Evolutionary conservation across 306 rosid genomes (phyloP), one percentile per base, ranked within the genome.

Genomic region (Mimosa bimucronata): DNA sequence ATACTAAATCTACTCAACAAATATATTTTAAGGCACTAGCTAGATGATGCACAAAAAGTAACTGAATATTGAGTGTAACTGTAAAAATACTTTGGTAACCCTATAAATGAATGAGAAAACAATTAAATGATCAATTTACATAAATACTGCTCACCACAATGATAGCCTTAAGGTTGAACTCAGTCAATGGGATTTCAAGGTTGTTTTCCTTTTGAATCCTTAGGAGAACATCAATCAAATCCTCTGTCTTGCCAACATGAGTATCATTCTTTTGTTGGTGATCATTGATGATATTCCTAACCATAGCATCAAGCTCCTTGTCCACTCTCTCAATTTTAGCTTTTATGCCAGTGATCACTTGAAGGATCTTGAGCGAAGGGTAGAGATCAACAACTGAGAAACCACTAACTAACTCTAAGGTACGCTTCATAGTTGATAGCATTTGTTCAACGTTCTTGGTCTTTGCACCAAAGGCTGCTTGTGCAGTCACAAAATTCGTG

Each of bases 401-500:
- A 25, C 66, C 66, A 60, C 66, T 25, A 3, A 28, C 34, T 31
- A 60, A 12, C 66, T 60, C 66, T 12, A 60, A 5, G 7, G 66
- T 26, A 25, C 15, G 66, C 18, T 60, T 25, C 66, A 60, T 60
- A 2, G 11, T 3, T 3, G 34, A 25, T 60, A 60, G 2, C 15
- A 60, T 60, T 12, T 26, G 7, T 10, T 60, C 66, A 25, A 60
- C 31, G 7, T 60, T 60, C 66, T 60, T 26, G 34, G 34, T 23
- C 66, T 26, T 60, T 25, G 30, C 6, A 60, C 79, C 75, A 52
- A 80, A 74, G 5, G 74, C 55, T 26, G 67, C 67, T 4, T 5
- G 66, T n/a, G 34, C 66, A 0, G 19, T 12, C 4, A 26, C 6
- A 16, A 25, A 60, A 26, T 26, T 60, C 5, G 66, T 11, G 66